Percentiles rank a stretch among this genome's conserved stretches.
Conservation (phyloP, 257 asterid species). For the Lantana camara region DNA sequence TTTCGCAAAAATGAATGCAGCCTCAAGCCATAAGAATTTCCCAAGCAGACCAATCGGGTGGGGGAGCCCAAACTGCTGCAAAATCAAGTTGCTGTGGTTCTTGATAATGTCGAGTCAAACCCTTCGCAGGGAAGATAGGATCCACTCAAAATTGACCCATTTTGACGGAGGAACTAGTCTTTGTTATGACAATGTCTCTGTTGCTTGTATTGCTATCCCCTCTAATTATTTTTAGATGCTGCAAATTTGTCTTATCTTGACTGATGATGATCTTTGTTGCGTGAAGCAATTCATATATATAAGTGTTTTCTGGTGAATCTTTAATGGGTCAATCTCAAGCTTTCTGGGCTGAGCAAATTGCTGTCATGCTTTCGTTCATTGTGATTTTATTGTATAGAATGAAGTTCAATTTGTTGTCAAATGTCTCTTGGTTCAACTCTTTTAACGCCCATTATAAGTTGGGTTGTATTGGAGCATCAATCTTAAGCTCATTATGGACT, state of each 20-base stretch:
- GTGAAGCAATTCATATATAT: constrained; percentile 39
- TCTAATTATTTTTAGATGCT: constrained; percentile 46
- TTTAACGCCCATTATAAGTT: too few relatives aligned
- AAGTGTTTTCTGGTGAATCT: constrained; percentile 17
- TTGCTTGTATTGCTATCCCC: constrained; percentile 48
- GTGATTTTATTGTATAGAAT: neutral
- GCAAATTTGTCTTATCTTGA: constrained; percentile 39
- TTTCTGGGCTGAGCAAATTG: neutral
- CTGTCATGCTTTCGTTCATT: neutral
- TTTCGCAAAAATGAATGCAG: constrained; percentile 50
- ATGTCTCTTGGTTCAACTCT: too few relatives aligned
- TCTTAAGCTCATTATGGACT: too few relatives aligned
- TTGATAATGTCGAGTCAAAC: constrained; percentile 40
- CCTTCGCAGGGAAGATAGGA: constrained; percentile 30
- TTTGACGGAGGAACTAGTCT: constrained; percentile 45
- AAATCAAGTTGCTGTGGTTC: constrained; percentile 89
- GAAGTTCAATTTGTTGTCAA: neutral
- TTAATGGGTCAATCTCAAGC: constrained; percentile 22
- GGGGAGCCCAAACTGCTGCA: constrained; percentile 61
- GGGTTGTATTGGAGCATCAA: too few relatives aligned
- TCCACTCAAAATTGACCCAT: constrained; percentile 33
- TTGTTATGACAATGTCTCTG: constrained; percentile 33
- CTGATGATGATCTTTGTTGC: constrained; percentile 34
- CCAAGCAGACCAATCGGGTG: constrained; percentile 68
- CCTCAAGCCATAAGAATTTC: constrained; percentile 72